These are phyloP conservation scores for Hanseniaspora hatyaiensis DNA, from an alignment of 805 yeast species.

Conservation along the genomic window DNA sequence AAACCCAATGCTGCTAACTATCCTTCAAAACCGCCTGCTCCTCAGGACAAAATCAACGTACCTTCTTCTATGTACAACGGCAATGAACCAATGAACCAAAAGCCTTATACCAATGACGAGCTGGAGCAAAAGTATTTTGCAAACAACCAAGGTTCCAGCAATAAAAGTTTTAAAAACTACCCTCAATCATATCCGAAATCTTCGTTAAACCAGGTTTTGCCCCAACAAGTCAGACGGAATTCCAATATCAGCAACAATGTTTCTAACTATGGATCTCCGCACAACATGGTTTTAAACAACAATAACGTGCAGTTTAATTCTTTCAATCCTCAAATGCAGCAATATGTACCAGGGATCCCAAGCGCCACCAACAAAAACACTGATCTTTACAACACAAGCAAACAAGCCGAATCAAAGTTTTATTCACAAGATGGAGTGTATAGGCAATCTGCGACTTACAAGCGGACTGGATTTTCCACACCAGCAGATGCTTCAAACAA, in stretches of 20 bases:
- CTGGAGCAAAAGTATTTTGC: too few species aligned
- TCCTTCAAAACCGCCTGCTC: conserved; percentile 8
- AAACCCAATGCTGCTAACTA: not conserved
- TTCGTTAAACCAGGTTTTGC: not conserved
- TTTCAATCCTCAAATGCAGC: conserved; percentile 13
- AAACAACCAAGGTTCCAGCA: too few species aligned
- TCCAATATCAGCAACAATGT: not conserved
- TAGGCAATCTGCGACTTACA: too few species aligned
- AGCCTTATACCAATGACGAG: too few species aligned
- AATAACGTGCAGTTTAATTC: conserved; percentile 9
- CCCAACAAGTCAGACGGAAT: too few species aligned
- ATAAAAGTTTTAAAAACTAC: too few species aligned
- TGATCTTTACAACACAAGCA: not conserved
- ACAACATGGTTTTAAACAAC: not conserved
- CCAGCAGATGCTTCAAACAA: not conserved
- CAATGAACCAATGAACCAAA: conserved; percentile 7
- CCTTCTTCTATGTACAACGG: conserved; percentile 4
- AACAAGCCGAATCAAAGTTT: not conserved
- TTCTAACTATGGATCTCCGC: not conserved
- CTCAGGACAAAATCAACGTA: conserved; percentile 16
- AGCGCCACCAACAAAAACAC: not conserved
- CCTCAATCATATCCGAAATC: too few species aligned
- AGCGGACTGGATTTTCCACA: not conserved
- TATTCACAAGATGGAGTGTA: conserved; percentile 13
- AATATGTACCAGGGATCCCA: conserved; percentile 6